Conservation (phyloP, 2,329 filamentous ascomycete genomes). For the Ophiostoma populinum region DNA sequence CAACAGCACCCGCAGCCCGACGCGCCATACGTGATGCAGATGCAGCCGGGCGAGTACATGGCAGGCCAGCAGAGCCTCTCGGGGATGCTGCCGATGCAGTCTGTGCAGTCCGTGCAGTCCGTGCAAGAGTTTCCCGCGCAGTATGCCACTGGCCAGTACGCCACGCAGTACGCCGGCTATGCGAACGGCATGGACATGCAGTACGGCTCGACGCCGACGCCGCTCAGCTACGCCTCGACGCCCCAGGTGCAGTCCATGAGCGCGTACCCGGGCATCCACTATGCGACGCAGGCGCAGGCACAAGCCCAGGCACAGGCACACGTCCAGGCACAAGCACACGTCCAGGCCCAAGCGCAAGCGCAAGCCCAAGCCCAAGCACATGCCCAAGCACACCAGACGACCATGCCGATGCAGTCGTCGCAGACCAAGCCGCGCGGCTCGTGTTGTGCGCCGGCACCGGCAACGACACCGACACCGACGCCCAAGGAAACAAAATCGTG, state of each 20-base stretch:
- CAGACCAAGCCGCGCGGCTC: too few species aligned
- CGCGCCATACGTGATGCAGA: not conserved
- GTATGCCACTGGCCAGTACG: not conserved
- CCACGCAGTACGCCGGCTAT: not conserved
- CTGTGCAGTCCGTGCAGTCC: not conserved
- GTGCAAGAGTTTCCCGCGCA: not conserved
- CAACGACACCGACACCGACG: too few species aligned
- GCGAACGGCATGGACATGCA: not conserved
- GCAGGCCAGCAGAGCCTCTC: not conserved
- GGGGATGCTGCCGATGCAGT: not conserved
- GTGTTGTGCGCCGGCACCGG: too few species aligned
- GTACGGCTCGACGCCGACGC: not conserved
- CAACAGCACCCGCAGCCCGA: not conserved
- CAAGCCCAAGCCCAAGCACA: not conserved
- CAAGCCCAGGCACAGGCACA: too few species aligned
- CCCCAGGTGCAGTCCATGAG: not conserved
- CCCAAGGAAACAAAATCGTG: too few species aligned
- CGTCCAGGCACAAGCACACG: too few species aligned
- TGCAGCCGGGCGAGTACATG: not conserved
- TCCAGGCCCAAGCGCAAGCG: too few species aligned
- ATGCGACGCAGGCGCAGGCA: too few species aligned
- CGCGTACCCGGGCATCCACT: slow-evolving; percentile 1
- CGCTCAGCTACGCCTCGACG: not conserved
- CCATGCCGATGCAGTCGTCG: too few species aligned
- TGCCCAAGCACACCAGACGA: too few species aligned